phyloP scores from a whole-genome alignment of 768 basidiomycete species.

The Boletus pseudopeckii region DNA sequence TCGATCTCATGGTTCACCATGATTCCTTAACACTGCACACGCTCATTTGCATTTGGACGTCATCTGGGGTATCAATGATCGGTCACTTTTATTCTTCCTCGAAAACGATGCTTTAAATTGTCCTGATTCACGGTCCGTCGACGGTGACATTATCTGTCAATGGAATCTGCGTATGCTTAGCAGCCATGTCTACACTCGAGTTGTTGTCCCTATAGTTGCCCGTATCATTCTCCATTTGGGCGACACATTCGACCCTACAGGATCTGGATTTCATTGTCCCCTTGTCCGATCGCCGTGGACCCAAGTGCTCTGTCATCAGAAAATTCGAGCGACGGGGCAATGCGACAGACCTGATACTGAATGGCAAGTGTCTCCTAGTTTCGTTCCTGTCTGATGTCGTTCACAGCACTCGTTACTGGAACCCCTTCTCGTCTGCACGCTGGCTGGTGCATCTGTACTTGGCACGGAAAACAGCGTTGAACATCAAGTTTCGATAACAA shows the following conservation, averaged over 20 bases:
- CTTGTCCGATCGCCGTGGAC: background rate
- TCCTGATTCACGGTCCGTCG: background rate
- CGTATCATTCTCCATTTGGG: slow-evolving; percentile 5
- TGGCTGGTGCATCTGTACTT: background rate
- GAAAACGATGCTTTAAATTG: background rate
- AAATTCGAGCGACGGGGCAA: background rate
- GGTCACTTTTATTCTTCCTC: background rate
- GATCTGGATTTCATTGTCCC: background rate
- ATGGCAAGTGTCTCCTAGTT: background rate
- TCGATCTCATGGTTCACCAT: background rate
- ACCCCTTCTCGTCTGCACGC: background rate
- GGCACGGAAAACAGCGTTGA: background rate
- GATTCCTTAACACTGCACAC: background rate
- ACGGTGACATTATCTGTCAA: background rate
- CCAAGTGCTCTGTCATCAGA: background rate
- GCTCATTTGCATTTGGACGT: background rate
- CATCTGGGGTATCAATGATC: background rate
- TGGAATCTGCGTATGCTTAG: background rate
- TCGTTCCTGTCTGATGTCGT: background rate
- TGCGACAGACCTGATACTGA: background rate
- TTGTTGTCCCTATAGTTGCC: background rate
- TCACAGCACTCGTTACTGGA: no score
- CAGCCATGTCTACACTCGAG: background rate
- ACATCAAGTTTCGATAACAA: background rate
- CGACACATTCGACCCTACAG: background rate